phyloP scores from a whole-genome alignment of 2,329 filamentous ascomycete genomes.

The Diaporthe eres region DNA sequence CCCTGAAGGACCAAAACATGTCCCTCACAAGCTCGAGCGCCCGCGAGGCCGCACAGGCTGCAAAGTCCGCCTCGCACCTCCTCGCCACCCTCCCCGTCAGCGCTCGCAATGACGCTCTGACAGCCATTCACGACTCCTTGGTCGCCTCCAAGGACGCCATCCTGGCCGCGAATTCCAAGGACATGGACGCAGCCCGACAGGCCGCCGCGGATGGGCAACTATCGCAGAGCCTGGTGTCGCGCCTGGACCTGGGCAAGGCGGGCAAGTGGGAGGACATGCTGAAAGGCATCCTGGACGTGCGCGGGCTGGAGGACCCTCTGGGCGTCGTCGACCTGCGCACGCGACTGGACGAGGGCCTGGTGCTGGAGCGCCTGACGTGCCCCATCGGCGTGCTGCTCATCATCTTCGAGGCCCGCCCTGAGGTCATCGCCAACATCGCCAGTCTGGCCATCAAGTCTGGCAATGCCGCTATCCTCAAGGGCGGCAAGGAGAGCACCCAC shows the following conservation, averaged over 20 bases:
- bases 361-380: constrained; percentile 89
- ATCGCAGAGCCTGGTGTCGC: constrained; percentile 86
- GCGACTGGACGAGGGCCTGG: constrained; percentile 86
- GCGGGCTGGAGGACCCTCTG: constrained; percentile 90
- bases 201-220: constrained; percentile 83
- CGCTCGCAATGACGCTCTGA: constrained; percentile 87
- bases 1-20: constrained; percentile 66
- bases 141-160: constrained; percentile 79
- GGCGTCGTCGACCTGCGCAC: constrained; percentile 88
- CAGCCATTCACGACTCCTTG: constrained; percentile 85
- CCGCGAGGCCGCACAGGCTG: constrained; percentile 80
- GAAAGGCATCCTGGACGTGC: constrained; percentile 91
- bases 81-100: constrained; percentile 83
- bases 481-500: constrained; percentile 94
- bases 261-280: constrained; percentile 99
- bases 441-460: constrained; percentile 96
- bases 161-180: constrained; percentile 86
- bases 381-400: constrained; percentile 98
- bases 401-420: constrained; percentile 97
- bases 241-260: constrained; percentile 86
- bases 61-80: constrained; percentile 84
- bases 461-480: constrained; percentile 97
- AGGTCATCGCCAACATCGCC: constrained; percentile 98
- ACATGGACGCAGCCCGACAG: constrained; percentile 80
- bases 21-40: constrained; percentile 90